phyloP scores from a whole-genome alignment of 1,284 basidiomycete genomes.

The Porogramme epimiltina region DNA sequence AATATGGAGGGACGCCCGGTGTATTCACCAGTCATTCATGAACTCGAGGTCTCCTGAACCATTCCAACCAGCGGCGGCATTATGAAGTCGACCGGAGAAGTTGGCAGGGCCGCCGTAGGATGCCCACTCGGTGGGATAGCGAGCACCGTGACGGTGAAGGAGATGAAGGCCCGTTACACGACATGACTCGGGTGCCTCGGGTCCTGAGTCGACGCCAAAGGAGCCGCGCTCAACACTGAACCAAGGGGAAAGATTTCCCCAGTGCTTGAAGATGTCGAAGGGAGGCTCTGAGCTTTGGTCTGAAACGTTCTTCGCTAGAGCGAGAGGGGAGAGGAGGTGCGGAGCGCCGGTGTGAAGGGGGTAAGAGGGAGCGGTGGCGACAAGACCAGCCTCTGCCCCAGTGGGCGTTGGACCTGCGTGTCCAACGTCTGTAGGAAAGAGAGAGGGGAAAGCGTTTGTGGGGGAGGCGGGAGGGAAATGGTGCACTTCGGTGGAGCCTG shows the following conservation, averaged over 20 bases:
- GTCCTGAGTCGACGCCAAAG: slow-evolving; percentile 76
- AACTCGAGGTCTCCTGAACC: slow-evolving; percentile 68
- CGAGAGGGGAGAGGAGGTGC: slow-evolving; percentile 56
- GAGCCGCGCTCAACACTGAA: slow-evolving; percentile 69
- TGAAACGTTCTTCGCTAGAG: slow-evolving; percentile 18
- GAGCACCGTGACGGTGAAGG: slow-evolving; percentile 79
- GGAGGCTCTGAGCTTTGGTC: slow-evolving; percentile 25
- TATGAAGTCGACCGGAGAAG: slow-evolving; percentile 59
- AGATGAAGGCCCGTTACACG: slow-evolving; percentile 73
- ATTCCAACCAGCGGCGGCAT: slow-evolving; percentile 57
- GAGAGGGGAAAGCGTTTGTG: slow-evolving; percentile 65
- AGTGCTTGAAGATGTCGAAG: slow-evolving; percentile 72
- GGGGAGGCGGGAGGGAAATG: slow-evolving; percentile 72
- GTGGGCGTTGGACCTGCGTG: slow-evolving; percentile 84
- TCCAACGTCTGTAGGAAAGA: slow-evolving; percentile 79
- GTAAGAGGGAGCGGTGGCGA: slow-evolving; percentile 77
- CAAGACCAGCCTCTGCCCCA: slow-evolving; percentile 77
- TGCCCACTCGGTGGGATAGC: slow-evolving; percentile 75
- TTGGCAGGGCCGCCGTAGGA: slow-evolving; percentile 68
- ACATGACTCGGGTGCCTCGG: slow-evolving; percentile 71
- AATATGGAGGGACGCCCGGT: no score
- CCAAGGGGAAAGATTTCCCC: slow-evolving; percentile 88
- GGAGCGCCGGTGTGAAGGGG: slow-evolving; percentile 74
- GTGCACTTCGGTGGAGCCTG: slow-evolving; percentile 70
- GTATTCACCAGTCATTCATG: slow-evolving; percentile 70